A percentile compares a stretch with the other conserved stretches of the same genome.
Evolutionary conservation across 1,139 yeast genomes (phyloP).

Genomic region (Groenewaldozyma sp.): DNA sequence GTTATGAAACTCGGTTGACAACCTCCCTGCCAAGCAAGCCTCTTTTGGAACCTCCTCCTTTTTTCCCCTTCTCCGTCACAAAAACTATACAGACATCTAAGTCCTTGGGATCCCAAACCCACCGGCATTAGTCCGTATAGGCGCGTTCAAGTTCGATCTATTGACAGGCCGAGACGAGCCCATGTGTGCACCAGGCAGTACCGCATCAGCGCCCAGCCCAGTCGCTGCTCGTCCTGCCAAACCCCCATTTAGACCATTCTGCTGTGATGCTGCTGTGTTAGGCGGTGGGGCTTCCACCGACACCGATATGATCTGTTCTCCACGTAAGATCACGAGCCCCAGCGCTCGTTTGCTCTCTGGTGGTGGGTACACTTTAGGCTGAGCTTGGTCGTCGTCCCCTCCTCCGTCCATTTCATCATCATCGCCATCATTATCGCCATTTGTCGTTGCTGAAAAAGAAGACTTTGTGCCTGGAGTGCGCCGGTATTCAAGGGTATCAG

Average conservation of each 20-base stretch:
- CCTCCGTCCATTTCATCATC: too few species aligned
- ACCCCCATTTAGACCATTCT: background rate
- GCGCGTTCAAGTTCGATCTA: background rate
- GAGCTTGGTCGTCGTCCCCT: too few species aligned
- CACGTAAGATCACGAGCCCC: constrained; percentile 78
- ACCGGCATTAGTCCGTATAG: constrained; percentile 9
- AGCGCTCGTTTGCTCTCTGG: constrained; percentile 57
- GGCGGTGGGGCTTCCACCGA: constrained; percentile 76
- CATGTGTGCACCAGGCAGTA: constrained; percentile 14
- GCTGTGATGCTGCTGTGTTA: background rate
- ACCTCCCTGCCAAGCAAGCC: too few species aligned
- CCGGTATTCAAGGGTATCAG: constrained; percentile 80
- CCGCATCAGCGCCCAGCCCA: constrained; percentile 10
- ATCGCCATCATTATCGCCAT: constrained; percentile 14
- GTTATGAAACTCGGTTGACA: too few species aligned
- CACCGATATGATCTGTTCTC: constrained; percentile 80
- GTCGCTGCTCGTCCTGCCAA: background rate
- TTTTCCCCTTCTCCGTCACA: too few species aligned
- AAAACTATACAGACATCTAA: too few species aligned
- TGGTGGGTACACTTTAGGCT: constrained; percentile 5
- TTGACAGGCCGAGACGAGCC: constrained; percentile 8
- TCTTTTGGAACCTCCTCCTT: too few species aligned
- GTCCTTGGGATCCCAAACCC: constrained; percentile 11
- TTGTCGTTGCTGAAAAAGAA: too few species aligned
- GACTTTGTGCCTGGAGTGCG: constrained; percentile 53